Evolutionary conservation across 2,329 filamentous ascomycete genomes (phyloP).

Genomic region (Sodiomyces alkalinus): DNA sequence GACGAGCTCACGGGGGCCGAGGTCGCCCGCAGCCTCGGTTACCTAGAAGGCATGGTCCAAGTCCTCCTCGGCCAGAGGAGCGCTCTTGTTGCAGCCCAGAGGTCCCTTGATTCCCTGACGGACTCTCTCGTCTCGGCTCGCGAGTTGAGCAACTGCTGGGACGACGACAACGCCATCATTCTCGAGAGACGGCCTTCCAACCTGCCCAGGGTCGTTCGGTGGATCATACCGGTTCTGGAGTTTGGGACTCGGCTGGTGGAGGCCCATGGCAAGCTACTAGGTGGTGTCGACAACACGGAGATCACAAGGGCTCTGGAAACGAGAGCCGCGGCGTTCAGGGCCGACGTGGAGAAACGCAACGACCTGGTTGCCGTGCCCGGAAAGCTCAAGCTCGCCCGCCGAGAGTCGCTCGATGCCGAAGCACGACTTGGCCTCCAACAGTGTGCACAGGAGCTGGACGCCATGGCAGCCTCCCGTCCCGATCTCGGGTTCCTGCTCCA

Average conservation of each 20-base stretch:
- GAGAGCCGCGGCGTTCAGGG: constrained; percentile 33
- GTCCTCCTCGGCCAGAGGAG: constrained; percentile 45
- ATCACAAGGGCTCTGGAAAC: constrained; percentile 29
- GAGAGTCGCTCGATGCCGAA: constrained; percentile 16
- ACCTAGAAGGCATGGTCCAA: constrained; percentile 72
- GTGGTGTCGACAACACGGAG: constrained; percentile 29
- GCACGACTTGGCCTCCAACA: constrained; percentile 19
- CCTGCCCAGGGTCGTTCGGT: constrained; percentile 23
- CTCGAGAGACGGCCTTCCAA: constrained; percentile 5
- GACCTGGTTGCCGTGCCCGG: constrained; percentile 32
- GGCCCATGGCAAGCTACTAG: constrained; percentile 54
- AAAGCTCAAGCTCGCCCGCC: constrained; percentile 28
- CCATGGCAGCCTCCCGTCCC: constrained; percentile 23
- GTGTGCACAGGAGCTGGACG: constrained; percentile 25
- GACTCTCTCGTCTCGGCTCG: constrained; percentile 5
- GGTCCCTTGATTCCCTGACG: constrained; percentile 16
- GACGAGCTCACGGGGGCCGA: constrained; percentile 75
- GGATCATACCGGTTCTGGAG: constrained; percentile 55
- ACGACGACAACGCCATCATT: not conserved
- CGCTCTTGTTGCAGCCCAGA: constrained; percentile 25
- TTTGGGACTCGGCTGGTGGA: constrained; percentile 46
- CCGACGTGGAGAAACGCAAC: constrained; percentile 24
- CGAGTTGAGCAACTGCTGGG: constrained; percentile 6
- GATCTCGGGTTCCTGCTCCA: constrained; percentile 48
- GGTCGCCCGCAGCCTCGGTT: constrained; percentile 62